A percentile compares a stretch with the other conserved stretches of the same genome.
Evolutionary conservation across 768 basidiomycete genomes (phyloP).

Genomic region (Phanerochaete carnosa): DNA sequence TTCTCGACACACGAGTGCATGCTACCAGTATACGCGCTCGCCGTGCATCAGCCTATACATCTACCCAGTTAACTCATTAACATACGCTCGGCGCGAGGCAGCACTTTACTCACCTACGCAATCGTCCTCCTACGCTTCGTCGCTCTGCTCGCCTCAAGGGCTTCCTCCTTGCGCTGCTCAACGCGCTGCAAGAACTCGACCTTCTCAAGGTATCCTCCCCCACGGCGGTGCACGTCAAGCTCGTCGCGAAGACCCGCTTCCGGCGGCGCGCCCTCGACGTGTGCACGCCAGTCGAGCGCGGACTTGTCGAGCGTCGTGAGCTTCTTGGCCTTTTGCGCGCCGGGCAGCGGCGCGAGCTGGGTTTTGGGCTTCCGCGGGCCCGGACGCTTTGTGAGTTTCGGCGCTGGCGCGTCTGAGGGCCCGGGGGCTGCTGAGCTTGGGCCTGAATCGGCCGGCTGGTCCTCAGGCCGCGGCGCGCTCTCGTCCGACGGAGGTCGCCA

Average conservation of each 20-base stretch:
- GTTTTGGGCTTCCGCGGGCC: slow-evolving; percentile 69
- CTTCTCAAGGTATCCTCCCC: slow-evolving; percentile 82
- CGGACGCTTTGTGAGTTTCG: slow-evolving; percentile 38
- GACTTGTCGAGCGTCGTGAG: slow-evolving; percentile 84
- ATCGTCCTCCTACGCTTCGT: slow-evolving; percentile 42
- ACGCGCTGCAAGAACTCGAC: slow-evolving; percentile 81
- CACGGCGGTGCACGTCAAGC: slow-evolving; percentile 68
- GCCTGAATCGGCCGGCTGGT: too few species aligned
- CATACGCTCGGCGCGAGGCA: too few species aligned
- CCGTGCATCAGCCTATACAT: too few species aligned
- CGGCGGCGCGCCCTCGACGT: slow-evolving; percentile 42
- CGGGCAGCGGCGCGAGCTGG: slow-evolving; percentile 51
- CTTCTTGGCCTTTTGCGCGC: slow-evolving; percentile 61
- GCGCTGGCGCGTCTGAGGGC: slow-evolving; percentile 9
- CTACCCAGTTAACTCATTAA: too few species aligned
- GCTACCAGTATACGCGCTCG: too few species aligned
- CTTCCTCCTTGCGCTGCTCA: slow-evolving; percentile 65
- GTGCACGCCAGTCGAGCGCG: slow-evolving; percentile 80
- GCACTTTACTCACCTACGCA: background rate
- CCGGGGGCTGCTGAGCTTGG: slow-evolving; percentile 13
- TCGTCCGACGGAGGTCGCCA: slow-evolving; percentile 35
- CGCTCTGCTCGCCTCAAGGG: slow-evolving; percentile 51
- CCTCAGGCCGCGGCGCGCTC: slow-evolving; percentile 5
- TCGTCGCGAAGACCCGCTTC: slow-evolving; percentile 55
- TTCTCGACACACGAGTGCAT: too few species aligned